phyloP scores from a whole-genome alignment of 345 rosid species.

The Limnanthes douglasii region DNA sequence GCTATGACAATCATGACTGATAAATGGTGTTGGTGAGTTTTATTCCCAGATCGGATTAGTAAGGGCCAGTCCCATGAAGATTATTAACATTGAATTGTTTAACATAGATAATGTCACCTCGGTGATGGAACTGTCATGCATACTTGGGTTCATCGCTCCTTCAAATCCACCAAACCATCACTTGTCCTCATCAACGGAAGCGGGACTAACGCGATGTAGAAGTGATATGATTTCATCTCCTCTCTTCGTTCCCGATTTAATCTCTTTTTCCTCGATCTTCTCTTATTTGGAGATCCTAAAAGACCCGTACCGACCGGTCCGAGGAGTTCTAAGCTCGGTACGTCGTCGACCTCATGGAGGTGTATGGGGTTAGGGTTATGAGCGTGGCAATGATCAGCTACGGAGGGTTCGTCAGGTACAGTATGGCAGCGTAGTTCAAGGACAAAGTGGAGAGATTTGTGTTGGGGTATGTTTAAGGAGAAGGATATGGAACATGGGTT shows the following conservation, averaged over 20 bases:
- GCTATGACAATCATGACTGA: too few species aligned
- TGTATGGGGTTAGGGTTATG: constrained; percentile 17
- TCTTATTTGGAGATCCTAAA: constrained; percentile 70
- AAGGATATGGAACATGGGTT: constrained; percentile 47
- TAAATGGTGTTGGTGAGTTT: too few species aligned
- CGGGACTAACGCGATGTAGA: constrained; percentile 82
- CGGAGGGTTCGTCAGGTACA: constrained; percentile 51
- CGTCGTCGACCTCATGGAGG: constrained; percentile 27
- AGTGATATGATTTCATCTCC: constrained; percentile 32
- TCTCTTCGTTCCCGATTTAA: constrained; percentile 31
- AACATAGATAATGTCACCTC: too few species aligned
- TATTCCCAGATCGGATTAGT: too few species aligned
- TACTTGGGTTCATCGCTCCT: constrained; percentile 38
- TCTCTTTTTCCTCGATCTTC: constrained; percentile 51
- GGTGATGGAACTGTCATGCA: constrained; percentile 57
- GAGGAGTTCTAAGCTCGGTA: constrained; percentile 43
- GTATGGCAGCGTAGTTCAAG: constrained; percentile 41
- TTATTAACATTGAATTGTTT: too few species aligned
- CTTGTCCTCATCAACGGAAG: constrained; percentile 48
- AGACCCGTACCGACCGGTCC: constrained; percentile 33
- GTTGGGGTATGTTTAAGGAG: constrained; percentile 49
- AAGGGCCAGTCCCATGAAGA: too few species aligned
- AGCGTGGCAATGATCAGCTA: constrained; percentile 49
- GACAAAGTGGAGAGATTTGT: constrained; percentile 34
- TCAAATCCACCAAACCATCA: constrained; percentile 19